Conservation (phyloP, 495 filamentous ascomycete genomes). For the Pseudomonodictys pantanalensis region DNA sequence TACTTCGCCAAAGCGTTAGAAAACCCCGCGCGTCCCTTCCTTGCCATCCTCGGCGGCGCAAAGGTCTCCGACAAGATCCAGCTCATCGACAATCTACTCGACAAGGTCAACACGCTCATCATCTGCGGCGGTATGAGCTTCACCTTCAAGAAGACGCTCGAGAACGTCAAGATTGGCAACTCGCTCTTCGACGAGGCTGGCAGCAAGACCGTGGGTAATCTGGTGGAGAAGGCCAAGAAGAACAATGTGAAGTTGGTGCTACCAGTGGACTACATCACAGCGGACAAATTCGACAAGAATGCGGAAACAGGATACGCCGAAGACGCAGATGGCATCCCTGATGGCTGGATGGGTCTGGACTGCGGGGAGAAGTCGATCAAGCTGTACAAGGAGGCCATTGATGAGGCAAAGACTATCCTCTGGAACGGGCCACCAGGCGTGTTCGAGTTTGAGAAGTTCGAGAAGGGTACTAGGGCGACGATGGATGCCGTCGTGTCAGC, state of each 20-base stretch:
- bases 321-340: conserved; percentile 85
- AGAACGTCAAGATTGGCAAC: conserved; percentile 85
- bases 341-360: conserved; percentile 97
- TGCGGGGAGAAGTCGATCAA: conserved; percentile 83
- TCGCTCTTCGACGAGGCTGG: conserved; percentile 93
- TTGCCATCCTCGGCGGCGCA: conserved; percentile 95
- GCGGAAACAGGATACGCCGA: conserved; percentile 78
- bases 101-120: conserved; percentile 94
- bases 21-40: conserved; percentile 89
- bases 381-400: conserved; percentile 80
- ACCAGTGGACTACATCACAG: conserved; percentile 91
- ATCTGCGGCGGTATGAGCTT: conserved; percentile 99
- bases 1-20: conserved; percentile 99
- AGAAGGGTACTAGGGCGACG: conserved; percentile 82
- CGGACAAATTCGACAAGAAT: conserved; percentile 87
- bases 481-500: conserved; percentile 82
- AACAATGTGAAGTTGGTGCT: conserved; percentile 91
- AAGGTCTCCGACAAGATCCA: conserved; percentile 99
- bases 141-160: conserved; percentile 98
- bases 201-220: conserved; percentile 81
- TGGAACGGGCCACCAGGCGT: conserved; percentile 97
- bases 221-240: conserved; percentile 95
- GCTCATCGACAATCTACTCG: conserved; percentile 96
- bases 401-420: conserved; percentile 89
- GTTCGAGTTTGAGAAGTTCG: conserved; percentile 95